Evolutionary conservation across 2,329 filamentous ascomycete species (phyloP), one percentile per base, ranked within the genome.

Genomic region (Apiospora saccharicola): DNA sequence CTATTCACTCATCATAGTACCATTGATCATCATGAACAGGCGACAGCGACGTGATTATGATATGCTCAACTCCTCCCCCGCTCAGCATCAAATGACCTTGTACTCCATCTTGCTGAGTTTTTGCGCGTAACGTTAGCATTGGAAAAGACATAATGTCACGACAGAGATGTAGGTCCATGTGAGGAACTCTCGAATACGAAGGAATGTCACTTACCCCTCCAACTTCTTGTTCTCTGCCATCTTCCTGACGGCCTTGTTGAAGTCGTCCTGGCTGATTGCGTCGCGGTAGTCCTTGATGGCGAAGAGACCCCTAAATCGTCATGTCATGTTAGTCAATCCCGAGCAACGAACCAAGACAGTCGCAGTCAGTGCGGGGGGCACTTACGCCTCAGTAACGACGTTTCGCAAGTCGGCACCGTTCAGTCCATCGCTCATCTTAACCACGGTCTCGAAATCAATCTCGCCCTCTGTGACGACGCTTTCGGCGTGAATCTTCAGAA

Each of bases 391-490:
- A 19, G 96, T 99, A 70, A 99, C 95, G 70, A 99, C 95, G 81
- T 99, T 99, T 80, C 96, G 90, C 87, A 99, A 85, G 90, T 99
- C 96, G 69, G 96, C 96, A 81, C 96, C 96, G 84, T 99, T 99
- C 79, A 99, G 89, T 41, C 96, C 95, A 80, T 99, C 96, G 78
- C 95, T 98, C 96, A 99, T 99, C 91, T 99, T 99, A 77, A 99
- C 96, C 73, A 99, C 95, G 79, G 94, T 98, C 89, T 99, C 96
- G 81, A 97, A 99, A 83, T 99, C 97, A 80, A 99, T 94, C 75
- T 99, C 96, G 0, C 96, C 96, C 78, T 98, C 96, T 67, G 94
- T 91, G 73, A 94, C 90, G 19, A 99, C 96, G 74, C 93, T 91
- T 46, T 90, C 90, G 7, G 96, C 91, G 83, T 99, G 96, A 77